A percentile compares a stretch with the other conserved stretches of the same genome.
Evolutionary conservation across 345 rosid species (phyloP).

Genomic region (Salix viminalis): DNA sequence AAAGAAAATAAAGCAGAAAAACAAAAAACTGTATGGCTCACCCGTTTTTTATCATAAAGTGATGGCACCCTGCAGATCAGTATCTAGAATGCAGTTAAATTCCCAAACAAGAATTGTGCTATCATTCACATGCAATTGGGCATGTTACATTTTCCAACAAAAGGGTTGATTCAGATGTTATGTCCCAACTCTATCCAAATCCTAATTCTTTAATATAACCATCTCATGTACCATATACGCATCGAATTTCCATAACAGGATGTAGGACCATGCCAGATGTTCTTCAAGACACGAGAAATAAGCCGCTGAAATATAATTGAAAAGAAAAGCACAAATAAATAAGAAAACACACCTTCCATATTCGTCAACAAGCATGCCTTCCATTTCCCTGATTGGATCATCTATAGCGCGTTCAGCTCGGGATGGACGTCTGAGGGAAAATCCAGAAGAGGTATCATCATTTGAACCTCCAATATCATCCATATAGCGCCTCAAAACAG

Average conservation of each 20-base stretch:
- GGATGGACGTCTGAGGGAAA: slow-evolving; percentile 74
- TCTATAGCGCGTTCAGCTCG: slow-evolving; percentile 87
- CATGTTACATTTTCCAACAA: background rate
- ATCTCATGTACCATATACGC: background rate
- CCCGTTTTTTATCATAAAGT: background rate
- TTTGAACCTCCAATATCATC: slow-evolving; percentile 76
- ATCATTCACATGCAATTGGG: background rate
- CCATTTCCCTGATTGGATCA: slow-evolving; percentile 97
- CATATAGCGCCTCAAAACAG: slow-evolving; percentile 67
- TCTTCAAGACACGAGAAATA: background rate
- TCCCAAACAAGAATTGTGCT: background rate
- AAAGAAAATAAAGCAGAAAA: background rate
- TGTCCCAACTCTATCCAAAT: background rate
- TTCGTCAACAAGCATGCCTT: slow-evolving; percentile 97
- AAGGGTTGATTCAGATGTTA: background rate
- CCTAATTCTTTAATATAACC: background rate
- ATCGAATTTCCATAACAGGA: background rate
- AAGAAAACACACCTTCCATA: slow-evolving; percentile 78
- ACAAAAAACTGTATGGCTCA: background rate
- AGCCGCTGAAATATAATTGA: background rate
- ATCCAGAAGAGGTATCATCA: slow-evolving; percentile 57
- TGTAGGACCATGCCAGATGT: background rate
- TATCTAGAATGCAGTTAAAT: background rate
- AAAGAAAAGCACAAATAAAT: background rate
- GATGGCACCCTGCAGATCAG: background rate